These are phyloP conservation scores for Diplodia intermedia DNA, from an alignment of 2,329 filamentous ascomycete species.

Conservation along the genomic window DNA sequence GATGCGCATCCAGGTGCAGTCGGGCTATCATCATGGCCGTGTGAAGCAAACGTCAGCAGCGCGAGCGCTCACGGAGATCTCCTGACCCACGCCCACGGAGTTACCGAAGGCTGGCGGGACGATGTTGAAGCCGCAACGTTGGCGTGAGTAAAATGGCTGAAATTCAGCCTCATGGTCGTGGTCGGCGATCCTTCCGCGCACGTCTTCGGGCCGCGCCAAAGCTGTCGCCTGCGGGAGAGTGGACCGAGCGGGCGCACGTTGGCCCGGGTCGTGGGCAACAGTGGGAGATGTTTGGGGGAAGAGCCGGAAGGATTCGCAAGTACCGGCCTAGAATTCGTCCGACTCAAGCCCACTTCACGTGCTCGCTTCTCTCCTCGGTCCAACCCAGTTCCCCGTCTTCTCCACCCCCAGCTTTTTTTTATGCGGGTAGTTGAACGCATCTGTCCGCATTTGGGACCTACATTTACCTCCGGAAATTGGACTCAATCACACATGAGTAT, in stretches of 20 bases:
- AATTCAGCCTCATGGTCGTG: background rate
- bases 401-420: no score
- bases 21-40: background rate
- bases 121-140: background rate
- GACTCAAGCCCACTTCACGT: background rate
- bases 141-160: background rate
- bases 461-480: no score
- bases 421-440: no score
- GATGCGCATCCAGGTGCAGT: background rate
- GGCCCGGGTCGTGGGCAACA: background rate
- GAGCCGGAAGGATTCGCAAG: background rate
- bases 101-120: background rate
- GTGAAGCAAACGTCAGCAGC: background rate
- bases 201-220: background rate
- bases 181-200: background rate
- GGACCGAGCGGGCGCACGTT: background rate
- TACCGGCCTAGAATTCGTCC: background rate
- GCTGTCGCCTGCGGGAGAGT: background rate
- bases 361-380: background rate
- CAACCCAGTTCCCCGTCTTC: background rate
- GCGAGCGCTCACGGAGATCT: background rate
- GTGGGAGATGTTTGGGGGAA: background rate
- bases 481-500: no score
- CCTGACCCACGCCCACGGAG: background rate
- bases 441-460: no score